Evolutionary conservation across 306 rosid species (phyloP).

Genomic region (Sicyos edulis): DNA sequence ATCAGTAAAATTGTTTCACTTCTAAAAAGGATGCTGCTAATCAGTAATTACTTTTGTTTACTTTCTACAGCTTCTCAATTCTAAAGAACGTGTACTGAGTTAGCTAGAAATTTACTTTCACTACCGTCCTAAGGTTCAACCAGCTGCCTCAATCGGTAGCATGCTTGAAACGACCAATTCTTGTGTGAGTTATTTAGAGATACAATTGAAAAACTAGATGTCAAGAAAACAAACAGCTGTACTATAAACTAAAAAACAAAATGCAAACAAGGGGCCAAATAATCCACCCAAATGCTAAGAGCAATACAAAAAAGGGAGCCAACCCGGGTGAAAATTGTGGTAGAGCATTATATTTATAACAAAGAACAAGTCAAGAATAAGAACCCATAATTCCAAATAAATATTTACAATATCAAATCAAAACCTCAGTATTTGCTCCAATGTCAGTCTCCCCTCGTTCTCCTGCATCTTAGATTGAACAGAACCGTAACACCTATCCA

Average conservation of each 20-base stretch:
- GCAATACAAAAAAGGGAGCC: background rate
- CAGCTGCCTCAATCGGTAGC: constrained; percentile 1
- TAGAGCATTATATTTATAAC: background rate
- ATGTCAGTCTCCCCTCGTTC: constrained; percentile 88
- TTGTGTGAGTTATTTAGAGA: background rate
- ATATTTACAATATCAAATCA: background rate
- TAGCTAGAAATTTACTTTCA: background rate
- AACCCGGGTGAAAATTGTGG: background rate
- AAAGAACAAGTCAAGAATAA: constrained; percentile 3
- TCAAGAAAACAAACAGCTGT: background rate
- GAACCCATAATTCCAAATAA: background rate
- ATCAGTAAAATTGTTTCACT: no score
- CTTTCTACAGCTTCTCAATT: no score
- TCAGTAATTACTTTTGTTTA: no score
- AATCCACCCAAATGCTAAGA: background rate
- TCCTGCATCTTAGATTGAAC: constrained; percentile 91
- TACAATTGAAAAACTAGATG: background rate
- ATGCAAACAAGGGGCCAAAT: background rate
- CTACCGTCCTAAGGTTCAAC: background rate
- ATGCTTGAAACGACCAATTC: constrained; percentile 1
- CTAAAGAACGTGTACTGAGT: background rate
- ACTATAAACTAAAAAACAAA: background rate
- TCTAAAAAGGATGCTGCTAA: no score
- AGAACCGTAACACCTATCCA: constrained; percentile 82
- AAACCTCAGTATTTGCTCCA: constrained; percentile 98